Base-by-base conservation (phyloP, 805 yeast species). In the Starmerella sirachaensis region DNA sequence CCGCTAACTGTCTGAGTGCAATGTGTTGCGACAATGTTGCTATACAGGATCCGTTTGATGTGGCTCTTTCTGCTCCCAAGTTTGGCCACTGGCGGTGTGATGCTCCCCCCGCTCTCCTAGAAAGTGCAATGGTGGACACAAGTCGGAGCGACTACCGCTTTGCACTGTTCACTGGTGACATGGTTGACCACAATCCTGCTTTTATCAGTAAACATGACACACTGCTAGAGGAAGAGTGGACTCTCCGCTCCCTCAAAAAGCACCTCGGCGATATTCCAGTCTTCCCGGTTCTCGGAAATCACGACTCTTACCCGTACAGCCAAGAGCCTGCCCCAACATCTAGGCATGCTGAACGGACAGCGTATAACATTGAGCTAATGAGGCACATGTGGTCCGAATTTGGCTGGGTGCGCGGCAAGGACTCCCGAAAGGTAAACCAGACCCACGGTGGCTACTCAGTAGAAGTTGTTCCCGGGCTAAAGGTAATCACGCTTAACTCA, bases 241-340 rank as follows among this genome's bases (percentile, higher is more conserved):
- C 69, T 2, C 64, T 73, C 55, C 59, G 67, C 45, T 68, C 75
- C 42, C 62, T 77, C 64, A 77, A 76, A 48, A 50, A 45, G 37
- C 59, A 57, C 37, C 63, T 77, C 40, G 60, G 65, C 14, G 61
- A 69, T 36, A 55, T 72, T 21, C 78, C 82, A 6, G 69, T 78
- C 5, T 76, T 61, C 52, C 67, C 82, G 9, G 72, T 71, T 17
- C 58, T 78, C 49, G 85, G 85, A 19, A 76, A 75, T 54, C 84
- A 78, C 56, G 85, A 78, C 51, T 70, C 76, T 21, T 78, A 68
- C 63, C 85, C 86, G 13, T 73, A 76, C 48, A 79, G 78, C 25
- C 82, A 77, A 54, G 56, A 76, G 41, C 78, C 82, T 2, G 78
- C 76, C 40, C 52, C 60, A 22, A 51, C 55, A 25, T 65, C 69